These are phyloP conservation scores for Ambrosia artemisiifolia DNA, from an alignment of 129 eudicot genomes.

Conservation along the genomic window DNA sequence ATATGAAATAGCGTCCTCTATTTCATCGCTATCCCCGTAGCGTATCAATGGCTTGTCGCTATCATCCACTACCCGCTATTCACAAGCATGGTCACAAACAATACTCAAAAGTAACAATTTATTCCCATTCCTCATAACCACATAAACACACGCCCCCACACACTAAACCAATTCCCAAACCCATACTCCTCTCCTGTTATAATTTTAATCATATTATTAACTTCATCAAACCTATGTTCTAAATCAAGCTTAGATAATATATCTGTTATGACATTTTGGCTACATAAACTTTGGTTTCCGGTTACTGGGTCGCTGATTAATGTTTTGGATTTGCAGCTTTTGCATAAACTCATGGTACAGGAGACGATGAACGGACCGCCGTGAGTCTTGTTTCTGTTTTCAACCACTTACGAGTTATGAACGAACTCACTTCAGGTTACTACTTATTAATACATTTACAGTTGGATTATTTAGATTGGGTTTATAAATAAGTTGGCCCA, in stretches of 20 bases:
- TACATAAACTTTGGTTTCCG: constrained; percentile 17
- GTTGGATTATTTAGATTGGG: no score
- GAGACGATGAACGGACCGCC: no score
- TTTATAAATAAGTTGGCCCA: no score
- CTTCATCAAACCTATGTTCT: constrained; percentile 34
- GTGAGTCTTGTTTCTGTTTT: no score
- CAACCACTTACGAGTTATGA: no score
- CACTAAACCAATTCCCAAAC: constrained; percentile 66
- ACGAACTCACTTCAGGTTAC: no score
- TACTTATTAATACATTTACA: no score
- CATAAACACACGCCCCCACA: constrained; percentile 79
- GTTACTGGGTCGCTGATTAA: constrained; percentile 36
- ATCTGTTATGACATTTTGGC: constrained; percentile 22
- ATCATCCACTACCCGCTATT: no score
- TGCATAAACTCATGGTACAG: constrained; percentile 44
- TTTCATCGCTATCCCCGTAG: no score
- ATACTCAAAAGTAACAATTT: constrained; percentile 46
- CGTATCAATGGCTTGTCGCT: no score
- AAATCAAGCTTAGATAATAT: constrained; percentile 7
- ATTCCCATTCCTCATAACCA: constrained; percentile 52
- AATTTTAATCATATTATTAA: constrained; percentile 49
- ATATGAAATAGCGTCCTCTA: no score
- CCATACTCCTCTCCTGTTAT: constrained; percentile 69
- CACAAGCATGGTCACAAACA: no score
- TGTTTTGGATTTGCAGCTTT: constrained; percentile 36